Base-by-base conservation (phyloP, 2,329 filamentous ascomycete species). In the Trichoderma lentiforme region DNA sequence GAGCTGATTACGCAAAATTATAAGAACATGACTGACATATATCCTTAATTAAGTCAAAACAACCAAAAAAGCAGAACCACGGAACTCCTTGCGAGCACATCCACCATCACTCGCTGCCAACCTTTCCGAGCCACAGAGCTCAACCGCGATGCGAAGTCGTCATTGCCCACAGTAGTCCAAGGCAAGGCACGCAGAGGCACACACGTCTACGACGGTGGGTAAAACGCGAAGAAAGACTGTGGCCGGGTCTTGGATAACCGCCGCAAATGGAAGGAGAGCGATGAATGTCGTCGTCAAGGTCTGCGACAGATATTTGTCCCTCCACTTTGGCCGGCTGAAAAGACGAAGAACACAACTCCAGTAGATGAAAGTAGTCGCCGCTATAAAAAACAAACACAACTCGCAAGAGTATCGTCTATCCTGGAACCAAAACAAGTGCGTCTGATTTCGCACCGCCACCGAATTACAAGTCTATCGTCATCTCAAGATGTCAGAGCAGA, bases 41-140 rank as follows among this genome's bases (percentile, higher is more conserved):
- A 36, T 56, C 34, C 36, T 39, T 30, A 24, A 24, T 21, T 18
- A 60, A 30, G 60, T 47, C 11, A 9, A 36, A 36, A 51, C 18
- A 8, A 36, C 14, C 28, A 65, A 24, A 3, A 26, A 32, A 0
- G 21, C n/a, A 28, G 36, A 30, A 65, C 26, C 60, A 47, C 15
- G 24, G 39, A 39, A 57, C 32, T 67, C 47, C 30, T 56, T 67
- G 90, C 0, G 90, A 93, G 73, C 90, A 93, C 1, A 91, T 30
- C 96, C 75, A 84, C 97, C 0, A 88, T 93, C 28, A 8, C 18
- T n/a, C 24, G 5, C 60, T 47, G 60, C 24, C 21, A 9, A 24
- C 11, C 15, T 43, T 30, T 15, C 30, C 12, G 11, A 36, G 11
- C 3, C 15, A 8, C 34, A 21, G 18, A 36, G 15, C 32, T 39